Evolutionary conservation across 768 basidiomycete species (phyloP).

Genomic region (Calocybe cyanea): DNA sequence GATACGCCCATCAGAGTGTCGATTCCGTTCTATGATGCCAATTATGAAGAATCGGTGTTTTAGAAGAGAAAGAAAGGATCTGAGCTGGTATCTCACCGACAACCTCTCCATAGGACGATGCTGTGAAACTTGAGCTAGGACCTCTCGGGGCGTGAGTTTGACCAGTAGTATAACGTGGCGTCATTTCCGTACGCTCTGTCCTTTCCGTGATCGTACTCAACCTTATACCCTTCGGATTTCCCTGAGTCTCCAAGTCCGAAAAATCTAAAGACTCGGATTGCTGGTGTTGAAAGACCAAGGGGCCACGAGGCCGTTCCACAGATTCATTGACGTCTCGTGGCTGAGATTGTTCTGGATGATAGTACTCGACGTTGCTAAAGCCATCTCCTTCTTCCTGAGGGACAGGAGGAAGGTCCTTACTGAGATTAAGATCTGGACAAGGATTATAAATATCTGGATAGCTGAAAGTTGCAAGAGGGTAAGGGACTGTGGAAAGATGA

Average conservation of each 20-base stretch:
- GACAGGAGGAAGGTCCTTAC: conserved; percentile 19
- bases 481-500: conserved; percentile 29
- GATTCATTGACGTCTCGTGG: conserved; percentile 18
- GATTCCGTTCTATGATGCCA: conserved; percentile 4
- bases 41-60: neutral
- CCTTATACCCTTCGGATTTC: conserved; percentile 20
- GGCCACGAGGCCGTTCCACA: conserved; percentile 44
- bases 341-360: conserved; percentile 15
- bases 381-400: conserved; percentile 13
- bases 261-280: conserved; percentile 31
- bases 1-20: conserved; percentile 10
- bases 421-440: conserved; percentile 10
- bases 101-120: conserved; percentile 60
- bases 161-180: conserved; percentile 43
- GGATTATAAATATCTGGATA: conserved; percentile 8
- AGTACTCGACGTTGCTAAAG: conserved; percentile 19
- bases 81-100: conserved; percentile 40
- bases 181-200: conserved; percentile 62
- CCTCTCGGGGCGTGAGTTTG: conserved; percentile 39
- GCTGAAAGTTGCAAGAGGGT: conserved; percentile 6
- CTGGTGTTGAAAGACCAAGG: conserved; percentile 60
- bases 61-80: no score
- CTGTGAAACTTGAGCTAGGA: conserved; percentile 34
- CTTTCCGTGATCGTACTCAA: conserved; percentile 67
- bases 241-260: conserved; percentile 27